Evolutionary conservation across 1,284 basidiomycete species (phyloP), one percentile per base, ranked within the genome.

Genomic region (Stygiomarasmius scandens): DNA sequence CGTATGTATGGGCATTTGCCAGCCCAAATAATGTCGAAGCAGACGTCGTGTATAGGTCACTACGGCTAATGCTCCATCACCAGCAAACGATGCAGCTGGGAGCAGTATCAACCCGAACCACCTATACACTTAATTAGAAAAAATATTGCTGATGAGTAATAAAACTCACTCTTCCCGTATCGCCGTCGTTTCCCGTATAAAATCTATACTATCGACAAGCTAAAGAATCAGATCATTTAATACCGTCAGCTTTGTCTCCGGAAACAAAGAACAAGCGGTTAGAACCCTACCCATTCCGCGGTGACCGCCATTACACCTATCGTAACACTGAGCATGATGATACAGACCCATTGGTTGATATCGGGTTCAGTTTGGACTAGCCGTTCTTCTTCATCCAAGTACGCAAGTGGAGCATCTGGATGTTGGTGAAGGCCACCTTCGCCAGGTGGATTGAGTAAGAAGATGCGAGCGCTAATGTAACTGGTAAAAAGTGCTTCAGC

Each of bases 51-150:
- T 14, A 43, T 59, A 38, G 43, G 27, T 34, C 20, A 46, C 52
- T 49, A 74, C 61, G 2, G 76, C 74, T 47, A 79, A 64, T 19
- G 69, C 65, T 25, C 73, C 80, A 58, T 82, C 78, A 0, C 76
- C 79, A 9, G 74, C 71, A 68, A 79, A 82, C 11, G 79, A 79
- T 11, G 79, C 72, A 53, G 81, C 63, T 0, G 80, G 80, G 5
- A 82, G 69, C 8, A 82, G 70, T 55, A 82, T 69, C 47, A 82
- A 49, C 12, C 54, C 80, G 59, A 81, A 81, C 77, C 77, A 81
- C 57, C 75, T 76, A 49, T 6, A 19, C 14, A 12, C 10, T 22
- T 19, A 2, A 3, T 11, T 5, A 22, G 25, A 41, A 47, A 44
- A 46, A 46, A 20, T 44, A 25, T 8, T 22, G 8, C 3, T 51